These are phyloP conservation scores for Cicer chorassanicum DNA, from an alignment of 306 rosid genomes.

Conservation along the genomic window DNA sequence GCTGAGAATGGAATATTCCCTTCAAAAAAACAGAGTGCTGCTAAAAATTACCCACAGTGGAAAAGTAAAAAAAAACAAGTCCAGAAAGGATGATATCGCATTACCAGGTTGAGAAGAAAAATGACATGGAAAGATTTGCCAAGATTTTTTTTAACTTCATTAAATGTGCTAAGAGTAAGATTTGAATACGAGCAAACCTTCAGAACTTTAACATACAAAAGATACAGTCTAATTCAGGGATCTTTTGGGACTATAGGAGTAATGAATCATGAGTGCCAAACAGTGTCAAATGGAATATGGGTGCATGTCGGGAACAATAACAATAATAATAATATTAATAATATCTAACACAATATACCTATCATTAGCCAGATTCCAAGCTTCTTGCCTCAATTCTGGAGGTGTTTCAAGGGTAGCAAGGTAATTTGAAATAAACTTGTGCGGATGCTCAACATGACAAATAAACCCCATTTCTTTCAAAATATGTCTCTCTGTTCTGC, in stretches of 20 bases:
- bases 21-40: too few relatives aligned
- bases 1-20: too few relatives aligned
- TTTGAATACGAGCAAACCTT: conserved; percentile 33
- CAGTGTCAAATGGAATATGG: background rate
- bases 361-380: conserved; percentile 98
- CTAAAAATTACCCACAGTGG: too few relatives aligned
- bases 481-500: conserved; percentile 94
- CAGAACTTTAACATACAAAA: background rate
- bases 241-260: background rate
- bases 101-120: background rate
- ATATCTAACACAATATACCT: conserved; percentile 54
- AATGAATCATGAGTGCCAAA: background rate
- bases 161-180: background rate
- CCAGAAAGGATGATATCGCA: conserved; percentile 5
- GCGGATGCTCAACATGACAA: conserved; percentile 99
- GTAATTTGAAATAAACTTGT: conserved; percentile 93
- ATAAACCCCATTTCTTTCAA: conserved; percentile 99
- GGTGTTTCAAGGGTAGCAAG: conserved; percentile 89
- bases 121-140: background rate
- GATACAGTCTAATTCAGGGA: conserved; percentile 28
- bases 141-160: conserved; percentile 5
- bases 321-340: background rate
- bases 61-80: too few relatives aligned
- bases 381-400: conserved; percentile 89
- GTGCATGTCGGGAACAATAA: too few relatives aligned